Evolutionary conservation across 2,329 filamentous ascomycete species (phyloP), one percentile per base, ranked within the genome.

Genomic region (Dissoconium aciculare): DNA sequence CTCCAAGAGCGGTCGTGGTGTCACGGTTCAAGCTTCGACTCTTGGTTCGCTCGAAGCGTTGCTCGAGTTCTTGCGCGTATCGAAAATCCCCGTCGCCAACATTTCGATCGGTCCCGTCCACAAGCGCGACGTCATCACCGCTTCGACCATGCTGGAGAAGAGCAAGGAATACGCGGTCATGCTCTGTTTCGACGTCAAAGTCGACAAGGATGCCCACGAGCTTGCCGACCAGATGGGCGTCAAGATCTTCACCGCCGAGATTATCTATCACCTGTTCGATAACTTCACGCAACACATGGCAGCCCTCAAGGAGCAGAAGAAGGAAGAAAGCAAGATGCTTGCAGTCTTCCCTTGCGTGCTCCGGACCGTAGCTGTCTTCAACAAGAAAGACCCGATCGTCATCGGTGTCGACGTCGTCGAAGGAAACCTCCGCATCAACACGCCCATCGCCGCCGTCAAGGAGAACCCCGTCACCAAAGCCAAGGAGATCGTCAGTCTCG

Each of bases 171-270:
- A 77, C 46, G 89, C 89, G n/a, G 82, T 95, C 54, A 98, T 98
- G 89, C 74, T 98, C 30, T 95, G 89, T 57, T 98, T 98, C 68
- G 91, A 98, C 56, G 89, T 98, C 60, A 95, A 94, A 64, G 82
- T 98, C 11, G 89, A 98, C 62, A 95, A 93, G 58, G 89, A 98
- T 53, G 89, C 89, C 1, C 74, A 78, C 43, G 68, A 71, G 6
- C 92, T 95, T 48, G 89, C 89, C 8, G 83, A 94, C 11, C 84
- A 95, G 34, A 75, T 92, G 39, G 84, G 84, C 30, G 81, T 98
- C 62, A 95, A 92, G 66, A 81, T 98, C 48, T 98, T 98, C 64
- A 92, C 83, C 3, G 89, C 91, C 3, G 87, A 98, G 57, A 98
- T 98, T 48, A 98, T 98, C 52, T 98, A 98, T 59, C 89, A 98